phyloP scores from a whole-genome alignment of 768 basidiomycete genomes.

The Lepiota venenata region DNA sequence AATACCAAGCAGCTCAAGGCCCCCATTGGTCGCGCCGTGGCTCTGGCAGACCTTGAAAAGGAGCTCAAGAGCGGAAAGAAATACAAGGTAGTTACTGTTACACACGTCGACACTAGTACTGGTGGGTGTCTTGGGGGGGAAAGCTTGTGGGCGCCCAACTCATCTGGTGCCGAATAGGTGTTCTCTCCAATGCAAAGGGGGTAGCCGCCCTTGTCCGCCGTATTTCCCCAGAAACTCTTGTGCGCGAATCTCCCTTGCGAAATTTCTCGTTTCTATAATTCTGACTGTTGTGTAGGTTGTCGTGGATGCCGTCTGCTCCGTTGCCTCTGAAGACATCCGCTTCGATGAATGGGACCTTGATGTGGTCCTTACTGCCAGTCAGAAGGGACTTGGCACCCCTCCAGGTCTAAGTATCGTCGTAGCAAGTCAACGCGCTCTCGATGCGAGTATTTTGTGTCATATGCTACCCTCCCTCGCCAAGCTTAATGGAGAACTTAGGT shows the following conservation, averaged over 20 bases:
- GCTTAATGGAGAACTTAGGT: slow-evolving; percentile 5
- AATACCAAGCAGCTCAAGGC: slow-evolving; percentile 83
- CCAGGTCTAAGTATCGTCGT: slow-evolving; percentile 89
- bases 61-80: slow-evolving; percentile 50
- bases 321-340: slow-evolving; percentile 91
- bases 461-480: no score
- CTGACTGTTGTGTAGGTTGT: slow-evolving; percentile 44
- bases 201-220: slow-evolving; percentile 70
- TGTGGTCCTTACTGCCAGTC: slow-evolving; percentile 80
- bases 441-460: slow-evolving; percentile 35
- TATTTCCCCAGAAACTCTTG: slow-evolving; percentile 84
- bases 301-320: slow-evolving; percentile 94
- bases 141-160: background rate
- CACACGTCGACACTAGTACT: slow-evolving; percentile 93
- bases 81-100: slow-evolving; percentile 90
- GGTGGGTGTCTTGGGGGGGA: slow-evolving; percentile 31
- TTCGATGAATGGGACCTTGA: slow-evolving; percentile 95
- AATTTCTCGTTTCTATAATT: background rate
- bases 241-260: slow-evolving; percentile 24
- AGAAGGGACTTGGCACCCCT: slow-evolving; percentile 92
- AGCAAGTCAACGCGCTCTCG: slow-evolving; percentile 76
- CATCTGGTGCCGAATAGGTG: slow-evolving; percentile 41
- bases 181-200: slow-evolving; percentile 78
- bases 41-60: slow-evolving; percentile 50
- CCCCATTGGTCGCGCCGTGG: slow-evolving; percentile 74